Evolutionary conservation across 352 stramenopile species (phyloP).

Genomic region (Pythium aquatile): DNA sequence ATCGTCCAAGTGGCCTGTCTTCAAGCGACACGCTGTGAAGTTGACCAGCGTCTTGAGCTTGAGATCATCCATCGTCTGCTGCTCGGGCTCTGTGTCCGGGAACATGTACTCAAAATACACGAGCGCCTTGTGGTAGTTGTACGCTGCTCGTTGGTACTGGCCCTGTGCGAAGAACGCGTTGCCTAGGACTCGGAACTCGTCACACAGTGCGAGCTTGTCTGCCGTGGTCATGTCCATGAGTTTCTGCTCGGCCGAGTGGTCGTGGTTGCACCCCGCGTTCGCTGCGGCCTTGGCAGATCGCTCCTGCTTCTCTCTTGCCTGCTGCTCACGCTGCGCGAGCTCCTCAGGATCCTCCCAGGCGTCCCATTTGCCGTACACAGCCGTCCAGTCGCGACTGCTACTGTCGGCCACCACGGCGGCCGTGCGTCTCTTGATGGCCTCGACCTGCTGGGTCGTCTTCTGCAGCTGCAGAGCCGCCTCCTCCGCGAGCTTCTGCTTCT

Average conservation of each 20-base stretch:
- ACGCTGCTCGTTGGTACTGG: slow-evolving; percentile 77
- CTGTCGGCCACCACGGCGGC: slow-evolving; percentile 26
- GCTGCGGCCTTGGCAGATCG: slow-evolving; percentile 32
- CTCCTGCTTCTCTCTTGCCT: slow-evolving; percentile 59
- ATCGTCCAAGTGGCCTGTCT: slow-evolving; percentile 72
- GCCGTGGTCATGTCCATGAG: slow-evolving; percentile 84
- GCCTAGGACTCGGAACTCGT: slow-evolving; percentile 64
- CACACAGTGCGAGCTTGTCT: slow-evolving; percentile 59
- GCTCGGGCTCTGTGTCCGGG: slow-evolving; percentile 56
- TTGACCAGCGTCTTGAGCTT: slow-evolving; percentile 71
- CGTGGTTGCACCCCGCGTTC: slow-evolving; percentile 67
- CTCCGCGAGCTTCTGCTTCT: slow-evolving; percentile 51
- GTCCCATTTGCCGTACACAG: slow-evolving; percentile 78
- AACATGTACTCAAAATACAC: slow-evolving; percentile 90
- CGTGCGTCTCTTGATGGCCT: slow-evolving; percentile 30
- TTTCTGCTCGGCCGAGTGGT: slow-evolving; percentile 86
- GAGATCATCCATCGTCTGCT: slow-evolving; percentile 43
- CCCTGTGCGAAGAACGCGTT: slow-evolving; percentile 79
- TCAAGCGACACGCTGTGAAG: slow-evolving; percentile 69
- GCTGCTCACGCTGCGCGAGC: slow-evolving; percentile 60
- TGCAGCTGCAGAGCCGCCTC: slow-evolving; percentile 35
- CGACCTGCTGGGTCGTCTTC: slow-evolving; percentile 42
- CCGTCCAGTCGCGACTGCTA: slow-evolving; percentile 67
- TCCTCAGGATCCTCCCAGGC: slow-evolving; percentile 80
- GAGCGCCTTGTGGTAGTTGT: slow-evolving; percentile 80